Base-by-base conservation (phyloP, 2,329 filamentous ascomycete genomes). In the Fusarium sp. region DNA sequence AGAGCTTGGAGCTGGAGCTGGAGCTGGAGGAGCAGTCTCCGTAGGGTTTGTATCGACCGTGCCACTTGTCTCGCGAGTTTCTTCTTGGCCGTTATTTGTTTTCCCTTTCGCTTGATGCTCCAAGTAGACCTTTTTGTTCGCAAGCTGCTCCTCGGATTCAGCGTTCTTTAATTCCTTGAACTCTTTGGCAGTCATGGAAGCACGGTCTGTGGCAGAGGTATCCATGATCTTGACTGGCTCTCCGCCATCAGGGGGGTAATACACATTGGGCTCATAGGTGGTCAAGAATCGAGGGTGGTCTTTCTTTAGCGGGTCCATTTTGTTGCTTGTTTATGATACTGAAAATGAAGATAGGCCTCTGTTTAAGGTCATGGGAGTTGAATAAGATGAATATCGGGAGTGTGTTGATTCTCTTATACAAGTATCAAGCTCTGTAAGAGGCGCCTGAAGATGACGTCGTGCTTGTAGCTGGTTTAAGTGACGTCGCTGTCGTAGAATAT, bases 361-460 rank as follows among this genome's bases (percentile, higher is more conserved):
- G 7, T 3, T 47, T 17, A 6, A 19, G 20, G 2, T 7, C 20
- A 6, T n/a, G 10, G 35, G 11, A n/a, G 24, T 15, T 37, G 20
- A n/a, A 17, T 19, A 17, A 17, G 8, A 15, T 44, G 30, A 28
- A 11, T 28, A 35, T 48, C 7, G 15, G 19, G 6, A 55, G 24
- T 53, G 30, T 48, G 26, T 15, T 30, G 51, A 57, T 14, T 48
- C 44, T 41, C 48, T 50, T 49, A 52, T 39, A 19, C 33, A 7
- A 37, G 30, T 10, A 62, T 22, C 24, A 45, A 46, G 22, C n/a
- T 24, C 48, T 62, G 19, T 65, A 49, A 53, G 61, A 49, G 15
- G 24, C 28, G 39, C 41, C 17, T 11, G 26, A 17, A 20, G 22
- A 35, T 52, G 30, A 40, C 44, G 37, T 30, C 43, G 32, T 43